Evolutionary conservation across 139 green algal species (phyloP).

Genomic region (Chlamydomonas asymmetrica): DNA sequence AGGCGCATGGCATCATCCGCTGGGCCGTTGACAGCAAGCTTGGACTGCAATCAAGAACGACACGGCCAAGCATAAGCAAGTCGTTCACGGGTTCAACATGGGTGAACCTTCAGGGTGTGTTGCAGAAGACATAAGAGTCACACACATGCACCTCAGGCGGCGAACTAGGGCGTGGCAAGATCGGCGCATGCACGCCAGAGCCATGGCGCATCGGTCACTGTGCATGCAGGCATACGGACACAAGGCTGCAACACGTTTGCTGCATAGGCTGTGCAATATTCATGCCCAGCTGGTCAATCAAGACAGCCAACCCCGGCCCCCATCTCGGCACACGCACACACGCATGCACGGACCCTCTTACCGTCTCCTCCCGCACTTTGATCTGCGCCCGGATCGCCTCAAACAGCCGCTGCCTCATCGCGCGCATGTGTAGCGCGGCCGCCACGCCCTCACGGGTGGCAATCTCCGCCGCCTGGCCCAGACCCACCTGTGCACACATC

Average conservation of each 20-base stretch:
- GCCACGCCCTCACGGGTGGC: conserved; percentile 40
- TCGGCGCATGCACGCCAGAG: neutral
- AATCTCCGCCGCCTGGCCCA: conserved; percentile 71
- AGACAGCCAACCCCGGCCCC: neutral
- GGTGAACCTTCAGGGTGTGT: neutral
- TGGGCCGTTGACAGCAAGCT: conserved; percentile 67
- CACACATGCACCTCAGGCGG: too few relatives aligned
- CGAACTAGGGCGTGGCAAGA: neutral
- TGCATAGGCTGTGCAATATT: neutral
- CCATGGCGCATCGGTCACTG: neutral
- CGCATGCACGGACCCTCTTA: neutral
- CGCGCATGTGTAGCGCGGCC: conserved; percentile 52
- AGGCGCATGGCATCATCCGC: conserved; percentile 38
- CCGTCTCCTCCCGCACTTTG: conserved; percentile 7
- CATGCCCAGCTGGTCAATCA: neutral
- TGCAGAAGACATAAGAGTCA: neutral
- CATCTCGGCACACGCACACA: neutral
- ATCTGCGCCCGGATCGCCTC: conserved; percentile 27
- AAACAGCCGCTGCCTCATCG: conserved; percentile 53
- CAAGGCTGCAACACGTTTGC: neutral
- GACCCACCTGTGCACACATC: conserved; percentile 33
- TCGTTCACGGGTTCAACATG: too few relatives aligned
- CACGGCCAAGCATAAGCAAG: neutral
- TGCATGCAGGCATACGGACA: neutral
- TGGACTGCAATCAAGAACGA: conserved; percentile 1